Percentiles rank a stretch among this genome's conserved stretches.
Conservation (phyloP, 805 yeast species). For the Starmerella stellata region DNA sequence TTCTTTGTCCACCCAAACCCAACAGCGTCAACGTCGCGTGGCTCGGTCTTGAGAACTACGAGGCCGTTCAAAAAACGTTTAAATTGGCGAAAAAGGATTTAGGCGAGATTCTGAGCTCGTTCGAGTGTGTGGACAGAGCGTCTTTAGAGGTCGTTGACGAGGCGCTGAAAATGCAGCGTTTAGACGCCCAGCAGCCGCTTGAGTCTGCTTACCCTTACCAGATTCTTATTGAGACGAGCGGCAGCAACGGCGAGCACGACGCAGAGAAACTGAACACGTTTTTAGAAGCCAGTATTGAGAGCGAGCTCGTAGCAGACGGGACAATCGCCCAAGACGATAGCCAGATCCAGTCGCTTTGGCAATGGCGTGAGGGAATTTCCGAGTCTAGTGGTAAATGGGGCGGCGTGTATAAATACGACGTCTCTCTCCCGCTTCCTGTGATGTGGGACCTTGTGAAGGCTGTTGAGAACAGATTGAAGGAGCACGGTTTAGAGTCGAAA, state of each 20-base stretch:
- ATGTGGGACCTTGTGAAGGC: slow-evolving; percentile 72
- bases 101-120: slow-evolving; percentile 73
- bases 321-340: slow-evolving; percentile 90
- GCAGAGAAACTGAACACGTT: slow-evolving; percentile 74
- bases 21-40: slow-evolving; percentile 71
- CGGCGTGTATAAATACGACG: slow-evolving; percentile 95
- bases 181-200: slow-evolving; percentile 46
- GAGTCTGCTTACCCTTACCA: slow-evolving; percentile 74
- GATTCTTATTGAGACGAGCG: slow-evolving; percentile 86
- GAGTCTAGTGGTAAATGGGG: slow-evolving; percentile 75
- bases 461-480: slow-evolving; percentile 41
- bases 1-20: slow-evolving; percentile 78
- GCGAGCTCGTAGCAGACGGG: slow-evolving; percentile 75
- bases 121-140: slow-evolving; percentile 68
- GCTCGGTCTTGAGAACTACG: slow-evolving; percentile 61
- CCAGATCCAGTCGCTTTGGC: slow-evolving; percentile 69
- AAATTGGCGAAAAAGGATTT: slow-evolving; percentile 60
- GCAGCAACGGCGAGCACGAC: slow-evolving; percentile 85
- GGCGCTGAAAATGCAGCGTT: slow-evolving; percentile 28
- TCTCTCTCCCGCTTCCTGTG: slow-evolving; percentile 68
- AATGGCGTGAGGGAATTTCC: slow-evolving; percentile 88
- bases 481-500: slow-evolving; percentile 42
- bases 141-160: slow-evolving; percentile 31
- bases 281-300: slow-evolving; percentile 69
- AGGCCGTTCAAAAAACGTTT: slow-evolving; percentile 63